Evolutionary conservation across 1,139 yeast species (phyloP).

Genomic region (Wickerhamomyces sp.): DNA sequence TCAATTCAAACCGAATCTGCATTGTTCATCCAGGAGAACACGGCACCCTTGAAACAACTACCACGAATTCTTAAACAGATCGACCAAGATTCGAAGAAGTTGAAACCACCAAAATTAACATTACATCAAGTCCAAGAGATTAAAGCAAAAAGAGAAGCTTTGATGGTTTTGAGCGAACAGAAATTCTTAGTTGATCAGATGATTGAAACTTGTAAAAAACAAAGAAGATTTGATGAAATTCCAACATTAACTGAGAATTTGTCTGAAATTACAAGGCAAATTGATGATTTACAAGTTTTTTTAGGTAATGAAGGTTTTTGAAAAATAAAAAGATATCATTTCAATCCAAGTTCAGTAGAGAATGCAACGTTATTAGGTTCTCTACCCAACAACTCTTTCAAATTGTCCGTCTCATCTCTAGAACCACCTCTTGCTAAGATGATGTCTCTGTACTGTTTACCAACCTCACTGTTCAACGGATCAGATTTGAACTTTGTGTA

Average conservation of each 20-base stretch:
- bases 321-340: too few relatives aligned
- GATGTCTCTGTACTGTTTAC: conserved; percentile 63
- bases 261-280: conserved; percentile 51
- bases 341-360: conserved; percentile 51
- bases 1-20: conserved; percentile 43
- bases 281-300: conserved; percentile 40
- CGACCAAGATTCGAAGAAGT: conserved; percentile 10
- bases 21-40: conserved; percentile 45
- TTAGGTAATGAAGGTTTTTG: conserved; percentile 65
- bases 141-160: conserved; percentile 59
- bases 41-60: conserved; percentile 47
- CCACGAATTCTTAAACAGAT: conserved; percentile 33
- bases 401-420: conserved; percentile 57
- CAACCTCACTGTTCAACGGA: conserved; percentile 60
- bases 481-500: conserved; percentile 62
- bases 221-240: conserved; percentile 75
- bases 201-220: conserved; percentile 56
- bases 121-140: conserved; percentile 35
- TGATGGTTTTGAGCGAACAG: conserved; percentile 87
- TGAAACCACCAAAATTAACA: conserved; percentile 18
- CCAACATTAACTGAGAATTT: conserved; percentile 54
- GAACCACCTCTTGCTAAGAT: conserved; percentile 72
- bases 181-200: conserved; percentile 61
- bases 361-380: conserved; percentile 70
- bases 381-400: conserved; percentile 68